Evolutionary conservation across 176 grass and related monocot species (phyloP).

Genomic region (Rhynchospora pubera): DNA sequence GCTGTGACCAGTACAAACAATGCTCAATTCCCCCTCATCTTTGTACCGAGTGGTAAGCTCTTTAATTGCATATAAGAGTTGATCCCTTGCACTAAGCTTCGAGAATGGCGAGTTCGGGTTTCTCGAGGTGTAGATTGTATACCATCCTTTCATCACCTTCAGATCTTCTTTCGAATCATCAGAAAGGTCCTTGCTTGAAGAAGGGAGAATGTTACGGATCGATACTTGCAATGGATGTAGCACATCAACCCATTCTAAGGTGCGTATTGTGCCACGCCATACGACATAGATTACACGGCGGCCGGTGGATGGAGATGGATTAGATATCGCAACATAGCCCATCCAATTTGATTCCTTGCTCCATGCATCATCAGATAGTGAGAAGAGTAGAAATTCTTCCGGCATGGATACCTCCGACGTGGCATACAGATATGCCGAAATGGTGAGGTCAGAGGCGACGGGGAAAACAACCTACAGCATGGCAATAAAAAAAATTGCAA

Average conservation of each 20-base stretch:
- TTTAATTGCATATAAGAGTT: slow-evolving; percentile 50
- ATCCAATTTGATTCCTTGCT: slow-evolving; percentile 97
- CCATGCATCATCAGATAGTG: slow-evolving; percentile 63
- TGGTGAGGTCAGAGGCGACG: slow-evolving; percentile 35
- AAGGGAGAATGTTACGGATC: slow-evolving; percentile 44
- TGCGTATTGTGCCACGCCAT: slow-evolving; percentile 76
- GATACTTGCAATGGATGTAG: slow-evolving; percentile 47
- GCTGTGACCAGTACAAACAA: slow-evolving; percentile 79
- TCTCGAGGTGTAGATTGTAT: slow-evolving; percentile 67
- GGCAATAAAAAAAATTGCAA: not conserved
- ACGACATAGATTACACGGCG: slow-evolving; percentile 70
- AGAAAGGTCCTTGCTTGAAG: not conserved
- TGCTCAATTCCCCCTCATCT: slow-evolving; percentile 44
- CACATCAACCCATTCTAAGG: slow-evolving; percentile 72
- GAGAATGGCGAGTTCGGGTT: slow-evolving; percentile 50
- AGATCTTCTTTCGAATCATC: not conserved
- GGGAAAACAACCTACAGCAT: slow-evolving; percentile 36
- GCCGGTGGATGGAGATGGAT: slow-evolving; percentile 36
- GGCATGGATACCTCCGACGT: slow-evolving; percentile 46
- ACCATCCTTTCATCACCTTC: slow-evolving; percentile 85
- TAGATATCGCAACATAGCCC: slow-evolving; percentile 62
- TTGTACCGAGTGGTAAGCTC: slow-evolving; percentile 43
- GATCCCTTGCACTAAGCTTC: slow-evolving; percentile 53
- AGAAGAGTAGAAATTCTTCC: slow-evolving; percentile 41
- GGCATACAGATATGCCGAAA: slow-evolving; percentile 60